A percentile compares a stretch with the other conserved stretches of the same genome.
Conservation (phyloP, 305 asterid species). For the Ruellia speciosa region DNA sequence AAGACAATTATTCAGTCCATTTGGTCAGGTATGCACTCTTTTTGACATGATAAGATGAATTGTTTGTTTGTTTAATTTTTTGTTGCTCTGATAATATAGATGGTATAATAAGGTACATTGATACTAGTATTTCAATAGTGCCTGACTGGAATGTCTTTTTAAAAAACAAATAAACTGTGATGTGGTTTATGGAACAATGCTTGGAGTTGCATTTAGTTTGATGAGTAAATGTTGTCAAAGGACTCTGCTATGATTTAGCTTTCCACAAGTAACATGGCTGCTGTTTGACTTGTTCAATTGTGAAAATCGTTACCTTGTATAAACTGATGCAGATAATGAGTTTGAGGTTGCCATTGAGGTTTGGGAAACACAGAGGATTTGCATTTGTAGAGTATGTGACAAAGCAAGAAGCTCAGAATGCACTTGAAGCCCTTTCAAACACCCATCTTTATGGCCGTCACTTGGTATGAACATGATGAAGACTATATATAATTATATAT, state of each 20-base stretch:
- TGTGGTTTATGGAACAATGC: too few species aligned
- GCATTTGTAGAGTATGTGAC: conserved; percentile 82
- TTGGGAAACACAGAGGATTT: conserved; percentile 84
- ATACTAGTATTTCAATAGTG: too few species aligned
- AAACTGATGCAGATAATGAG: conserved; percentile 58
- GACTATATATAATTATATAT: too few species aligned
- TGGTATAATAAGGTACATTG: background rate
- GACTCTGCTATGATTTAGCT: too few species aligned
- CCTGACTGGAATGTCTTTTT: too few species aligned
- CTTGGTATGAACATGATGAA: conserved; percentile 47
- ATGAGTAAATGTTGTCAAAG: too few species aligned
- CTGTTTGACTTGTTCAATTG: too few species aligned
- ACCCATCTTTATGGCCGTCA: conserved; percentile 92
- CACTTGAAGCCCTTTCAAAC: conserved; percentile 66
- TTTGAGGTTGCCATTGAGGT: conserved; percentile 64
- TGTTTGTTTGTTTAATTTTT: background rate
- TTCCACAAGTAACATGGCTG: too few species aligned
- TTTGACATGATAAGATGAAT: background rate
- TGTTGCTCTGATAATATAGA: background rate
- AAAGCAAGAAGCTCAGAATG: conserved; percentile 83
- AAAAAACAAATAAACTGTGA: too few species aligned
- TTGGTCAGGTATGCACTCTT: conserved; percentile 64
- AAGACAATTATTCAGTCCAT: conserved; percentile 67
- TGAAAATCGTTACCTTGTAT: background rate
- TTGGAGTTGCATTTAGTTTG: too few species aligned